These are phyloP conservation scores for Neurospora sp. DNA, from an alignment of 495 filamentous ascomycete species.

Conservation along the genomic window DNA sequence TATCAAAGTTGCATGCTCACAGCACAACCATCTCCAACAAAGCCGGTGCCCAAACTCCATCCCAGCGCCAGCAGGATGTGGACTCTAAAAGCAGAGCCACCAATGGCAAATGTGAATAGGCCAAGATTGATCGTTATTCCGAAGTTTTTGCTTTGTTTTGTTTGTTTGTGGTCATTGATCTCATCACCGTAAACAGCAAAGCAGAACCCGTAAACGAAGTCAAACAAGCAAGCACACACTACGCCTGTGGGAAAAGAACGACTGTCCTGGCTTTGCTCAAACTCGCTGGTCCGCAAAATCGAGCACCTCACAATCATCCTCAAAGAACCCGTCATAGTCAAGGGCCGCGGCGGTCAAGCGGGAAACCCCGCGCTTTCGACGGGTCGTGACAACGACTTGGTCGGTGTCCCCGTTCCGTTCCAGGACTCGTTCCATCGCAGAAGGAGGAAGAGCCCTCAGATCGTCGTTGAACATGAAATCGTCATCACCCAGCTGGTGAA, in stretches of 20 bases:
- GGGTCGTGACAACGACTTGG: conserved; percentile 71
- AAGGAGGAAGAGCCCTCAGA: conserved; percentile 41
- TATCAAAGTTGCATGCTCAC: not conserved
- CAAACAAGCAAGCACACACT: not conserved
- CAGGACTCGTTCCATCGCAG: conserved; percentile 45
- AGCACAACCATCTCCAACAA: not conserved
- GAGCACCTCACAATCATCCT: conserved; percentile 86
- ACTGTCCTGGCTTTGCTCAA: conserved; percentile 28
- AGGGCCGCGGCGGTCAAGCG: conserved; percentile 25
- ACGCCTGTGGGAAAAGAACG: conserved; percentile 1
- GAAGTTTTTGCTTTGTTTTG: not conserved
- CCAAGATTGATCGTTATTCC: not conserved
- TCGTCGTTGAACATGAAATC: conserved; percentile 42
- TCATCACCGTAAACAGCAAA: conserved; percentile 1
- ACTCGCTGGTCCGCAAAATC: conserved; percentile 84
- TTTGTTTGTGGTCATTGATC: not conserved
- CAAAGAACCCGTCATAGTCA: conserved; percentile 79
- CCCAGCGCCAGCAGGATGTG: not conserved
- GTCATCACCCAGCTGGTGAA: conserved; percentile 40
- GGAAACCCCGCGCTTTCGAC: conserved; percentile 51
- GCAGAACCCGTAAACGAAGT: not conserved
- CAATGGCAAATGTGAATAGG: not conserved
- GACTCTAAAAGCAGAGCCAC: not conserved
- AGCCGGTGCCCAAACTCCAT: not conserved
- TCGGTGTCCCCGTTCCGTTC: conserved; percentile 54